Evolutionary conservation across 495 filamentous ascomycete species (phyloP).

Genomic region (Aspergillus mulundensis): DNA sequence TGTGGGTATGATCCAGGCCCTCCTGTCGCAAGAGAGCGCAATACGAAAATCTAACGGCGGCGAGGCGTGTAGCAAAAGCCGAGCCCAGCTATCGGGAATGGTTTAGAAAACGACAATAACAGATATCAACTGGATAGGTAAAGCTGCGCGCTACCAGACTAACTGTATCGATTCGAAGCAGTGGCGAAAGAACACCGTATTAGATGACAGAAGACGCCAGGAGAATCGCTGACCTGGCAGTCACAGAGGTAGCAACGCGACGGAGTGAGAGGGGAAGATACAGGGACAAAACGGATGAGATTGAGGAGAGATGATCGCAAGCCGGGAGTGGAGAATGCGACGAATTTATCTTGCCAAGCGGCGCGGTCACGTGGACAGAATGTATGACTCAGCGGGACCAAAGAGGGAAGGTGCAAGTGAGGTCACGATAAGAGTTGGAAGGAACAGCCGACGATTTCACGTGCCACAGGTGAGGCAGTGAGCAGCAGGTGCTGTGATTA

Average conservation of each 20-base stretch:
- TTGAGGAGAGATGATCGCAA: conserved; percentile 22
- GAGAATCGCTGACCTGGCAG: conserved; percentile 16
- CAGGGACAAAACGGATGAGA: conserved; percentile 9
- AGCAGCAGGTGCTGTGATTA: neutral
- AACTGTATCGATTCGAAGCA: conserved; percentile 27
- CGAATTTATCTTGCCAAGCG: conserved; percentile 49
- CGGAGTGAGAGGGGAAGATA: conserved; percentile 18
- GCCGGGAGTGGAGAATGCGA: conserved; percentile 48
- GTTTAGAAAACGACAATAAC: conserved; percentile 22
- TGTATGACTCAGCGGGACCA: conserved; percentile 23
- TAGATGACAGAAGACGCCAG: conserved; percentile 27
- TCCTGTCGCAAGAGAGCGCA: conserved; percentile 19
- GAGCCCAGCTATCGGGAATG: conserved; percentile 19
- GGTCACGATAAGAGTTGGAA: conserved; percentile 16
- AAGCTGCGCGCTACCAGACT: conserved; percentile 32
- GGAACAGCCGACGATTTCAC: conserved; percentile 11
- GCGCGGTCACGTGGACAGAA: conserved; percentile 40
- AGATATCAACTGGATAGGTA: conserved; percentile 29
- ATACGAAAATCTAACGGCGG: conserved; percentile 25
- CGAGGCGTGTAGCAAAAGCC: conserved; percentile 16
- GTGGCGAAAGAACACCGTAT: conserved; percentile 21
- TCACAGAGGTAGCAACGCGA: conserved; percentile 18
- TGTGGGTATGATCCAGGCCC: conserved; percentile 14
- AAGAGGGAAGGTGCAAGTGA: conserved; percentile 16
- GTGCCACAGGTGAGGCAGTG: conserved; percentile 12